Evolutionary conservation across 768 basidiomycete genomes (phyloP).

Genomic region (Macrolepiota albuminosa): DNA sequence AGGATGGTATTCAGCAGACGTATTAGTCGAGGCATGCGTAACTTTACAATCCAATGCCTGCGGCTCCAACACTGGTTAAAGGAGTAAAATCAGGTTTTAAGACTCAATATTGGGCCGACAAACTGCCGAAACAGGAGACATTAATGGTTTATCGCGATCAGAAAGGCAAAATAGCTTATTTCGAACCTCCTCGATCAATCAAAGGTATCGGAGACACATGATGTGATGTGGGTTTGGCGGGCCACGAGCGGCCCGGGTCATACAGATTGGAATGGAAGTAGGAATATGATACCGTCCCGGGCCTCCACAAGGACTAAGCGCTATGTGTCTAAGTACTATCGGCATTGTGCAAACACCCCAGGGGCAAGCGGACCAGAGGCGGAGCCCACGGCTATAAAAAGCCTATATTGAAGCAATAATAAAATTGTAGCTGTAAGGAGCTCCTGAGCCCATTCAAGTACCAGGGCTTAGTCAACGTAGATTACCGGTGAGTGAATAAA

Average conservation of each 20-base stretch:
- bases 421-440: background rate
- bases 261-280: background rate
- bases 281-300: background rate
- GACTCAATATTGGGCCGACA: background rate
- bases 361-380: background rate
- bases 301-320: background rate
- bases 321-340: background rate
- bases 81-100: background rate
- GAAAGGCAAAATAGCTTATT: slow-evolving; percentile 27
- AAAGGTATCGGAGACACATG: background rate
- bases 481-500: background rate
- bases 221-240: slow-evolving; percentile 2
- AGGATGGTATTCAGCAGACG: background rate
- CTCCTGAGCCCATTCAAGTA: background rate
- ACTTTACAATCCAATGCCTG: too few relatives aligned
- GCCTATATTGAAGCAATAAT: too few relatives aligned
- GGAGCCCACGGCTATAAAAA: too few relatives aligned
- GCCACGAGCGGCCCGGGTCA: slow-evolving; percentile 7
- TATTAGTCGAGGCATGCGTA: background rate
- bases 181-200: slow-evolving; percentile 25
- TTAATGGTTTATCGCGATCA: slow-evolving; percentile 8
- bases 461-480: background rate
- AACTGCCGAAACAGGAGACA: background rate
- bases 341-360: background rate
- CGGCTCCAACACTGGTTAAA: too few relatives aligned